Evolutionary conservation across 441 rosid species (phyloP), one percentile per base, ranked within the genome.

Genomic region (Viola pubescens): DNA sequence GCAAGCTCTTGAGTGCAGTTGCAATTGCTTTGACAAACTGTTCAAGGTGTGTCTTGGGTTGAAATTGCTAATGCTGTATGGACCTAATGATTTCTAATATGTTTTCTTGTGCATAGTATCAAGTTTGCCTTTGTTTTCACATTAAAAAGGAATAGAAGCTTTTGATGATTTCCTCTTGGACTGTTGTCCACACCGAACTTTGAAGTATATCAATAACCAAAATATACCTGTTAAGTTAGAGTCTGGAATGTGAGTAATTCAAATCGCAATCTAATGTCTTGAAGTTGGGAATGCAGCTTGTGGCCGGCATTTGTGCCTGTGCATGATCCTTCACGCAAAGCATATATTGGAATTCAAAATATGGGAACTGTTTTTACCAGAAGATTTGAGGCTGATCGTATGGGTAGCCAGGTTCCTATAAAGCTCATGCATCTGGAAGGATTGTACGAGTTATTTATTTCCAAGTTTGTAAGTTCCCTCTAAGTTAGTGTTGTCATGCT

Each of bases 231-330:
- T 72, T 67, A 64, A 56, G 37, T 44, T 42, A 54, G 7, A 34
- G 37, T 59, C 62, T 58, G 53, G 11, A 50, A 40, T 38, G 37
- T n/a, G 44, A 60, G 54, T 8, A 10, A 42, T n/a, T 3, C 39
- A 38, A 48, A 56, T 49, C 45, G 45, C 41, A 26, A 40, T 57
- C 37, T 52, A 44, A 60, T 56, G 26, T 39, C 13, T 60, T 66
- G 45, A 57, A 63, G 40, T 64, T 68, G 63, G 66, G 65, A 58
- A 43, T 81, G 75, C 82, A 91, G 99, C 80, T 79, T 81, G 75
- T 91, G 92, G 96, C 95, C 99, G 56, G 92, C 91, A 62, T 91
- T 94, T 82, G 98, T 94, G 70, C 97, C 99, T 39, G 98, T 94
- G 64, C 98, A 89, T 48, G 98, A 84, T 76, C 97, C 97, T 75